phyloP scores from a whole-genome alignment of 208 protist species.

The Strigomonas galati region DNA sequence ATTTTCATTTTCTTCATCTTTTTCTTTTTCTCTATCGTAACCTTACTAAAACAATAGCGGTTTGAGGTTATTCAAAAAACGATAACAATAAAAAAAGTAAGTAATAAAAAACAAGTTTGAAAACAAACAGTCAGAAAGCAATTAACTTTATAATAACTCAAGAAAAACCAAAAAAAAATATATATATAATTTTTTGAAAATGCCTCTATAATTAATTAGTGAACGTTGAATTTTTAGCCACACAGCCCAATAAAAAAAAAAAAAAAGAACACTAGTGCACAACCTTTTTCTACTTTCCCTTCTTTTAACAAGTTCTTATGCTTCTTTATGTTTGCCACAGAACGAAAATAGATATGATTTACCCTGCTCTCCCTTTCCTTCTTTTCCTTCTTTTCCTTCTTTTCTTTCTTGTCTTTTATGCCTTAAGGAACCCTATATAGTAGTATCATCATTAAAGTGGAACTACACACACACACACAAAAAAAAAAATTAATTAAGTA shows the following conservation, averaged over 20 bases:
- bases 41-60: too few species aligned
- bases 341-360: background rate
- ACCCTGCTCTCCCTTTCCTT: background rate
- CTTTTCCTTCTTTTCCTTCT: constrained; percentile 10
- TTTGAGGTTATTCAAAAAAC: background rate
- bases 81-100: background rate
- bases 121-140: background rate
- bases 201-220: too few species aligned
- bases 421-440: background rate
- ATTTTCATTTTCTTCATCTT: constrained; percentile 10
- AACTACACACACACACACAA: constrained; percentile 1
- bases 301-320: constrained; percentile 5
- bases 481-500: constrained; percentile 5
- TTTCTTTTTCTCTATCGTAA: constrained; percentile 11
- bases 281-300: constrained; percentile 13
- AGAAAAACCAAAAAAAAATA: background rate
- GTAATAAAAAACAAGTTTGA: background rate
- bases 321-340: constrained; percentile 7
- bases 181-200: constrained; percentile 3
- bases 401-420: constrained; percentile 10
- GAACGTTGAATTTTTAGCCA: too few species aligned
- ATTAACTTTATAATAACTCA: too few species aligned
- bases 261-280: background rate
- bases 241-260: too few species aligned
- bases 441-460: background rate